Evolutionary conservation across 305 asterid genomes (phyloP).

Genomic region (Euphrasia arctica): DNA sequence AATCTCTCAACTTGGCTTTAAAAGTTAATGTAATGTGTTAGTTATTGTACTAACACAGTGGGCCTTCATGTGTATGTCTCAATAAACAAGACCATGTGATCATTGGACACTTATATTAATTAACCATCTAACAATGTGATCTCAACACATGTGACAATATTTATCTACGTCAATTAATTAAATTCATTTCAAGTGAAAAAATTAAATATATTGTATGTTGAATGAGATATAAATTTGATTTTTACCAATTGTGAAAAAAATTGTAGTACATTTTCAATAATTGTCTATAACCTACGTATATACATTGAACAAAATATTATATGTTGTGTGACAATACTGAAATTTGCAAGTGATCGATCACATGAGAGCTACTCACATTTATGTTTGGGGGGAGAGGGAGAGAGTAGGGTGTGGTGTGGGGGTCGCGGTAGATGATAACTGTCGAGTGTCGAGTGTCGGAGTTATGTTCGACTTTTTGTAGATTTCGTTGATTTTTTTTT

Average conservation of each 20-base stretch:
- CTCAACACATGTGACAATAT: conserved; percentile 23
- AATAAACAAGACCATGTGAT: conserved; percentile 63
- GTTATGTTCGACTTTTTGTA: too few species aligned
- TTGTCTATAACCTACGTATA: not conserved
- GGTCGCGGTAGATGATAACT: conserved; percentile 2
- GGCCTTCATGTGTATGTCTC: conserved; percentile 62
- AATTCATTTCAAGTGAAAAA: not conserved
- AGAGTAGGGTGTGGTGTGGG: conserved; percentile 3
- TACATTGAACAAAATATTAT: not conserved
- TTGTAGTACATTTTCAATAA: not conserved
- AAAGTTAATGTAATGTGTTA: conserved; percentile 35
- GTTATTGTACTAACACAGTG: conserved; percentile 49
- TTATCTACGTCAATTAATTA: not conserved
- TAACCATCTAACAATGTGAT: conserved; percentile 31
- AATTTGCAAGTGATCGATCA: conserved; percentile 27
- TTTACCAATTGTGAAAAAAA: not conserved
- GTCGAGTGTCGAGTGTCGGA: not conserved
- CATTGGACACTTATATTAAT: conserved; percentile 38
- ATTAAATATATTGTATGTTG: too few species aligned
- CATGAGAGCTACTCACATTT: conserved; percentile 21
- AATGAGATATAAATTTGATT: not conserved
- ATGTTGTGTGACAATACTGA: conserved; percentile 23
- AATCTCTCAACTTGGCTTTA: conserved; percentile 32
- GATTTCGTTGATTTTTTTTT: too few species aligned
- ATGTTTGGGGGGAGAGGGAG: conserved; percentile 24